A percentile compares a stretch with the other conserved stretches of the same genome.
Evolutionary conservation across 129 eudicot species (phyloP).

Genomic region (Escallonia rubra): DNA sequence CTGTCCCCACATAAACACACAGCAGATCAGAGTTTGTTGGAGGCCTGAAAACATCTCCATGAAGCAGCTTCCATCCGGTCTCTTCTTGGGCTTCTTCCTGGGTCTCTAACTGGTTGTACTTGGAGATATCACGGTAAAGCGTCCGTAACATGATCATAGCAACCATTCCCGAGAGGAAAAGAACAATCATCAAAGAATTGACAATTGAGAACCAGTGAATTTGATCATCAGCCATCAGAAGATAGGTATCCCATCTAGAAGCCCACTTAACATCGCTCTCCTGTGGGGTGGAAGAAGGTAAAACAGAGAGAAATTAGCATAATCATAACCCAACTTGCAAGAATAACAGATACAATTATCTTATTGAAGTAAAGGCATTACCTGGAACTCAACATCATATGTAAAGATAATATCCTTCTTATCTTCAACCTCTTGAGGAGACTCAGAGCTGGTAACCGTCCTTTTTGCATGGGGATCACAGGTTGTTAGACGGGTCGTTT

Average conservation of each 20-base stretch:
- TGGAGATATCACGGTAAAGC: conserved; percentile 55
- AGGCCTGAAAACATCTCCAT: conserved; percentile 62
- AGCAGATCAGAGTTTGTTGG: conserved; percentile 48
- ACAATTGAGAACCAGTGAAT: conserved; percentile 45
- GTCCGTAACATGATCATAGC: conserved; percentile 68
- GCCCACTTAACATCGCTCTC: conserved; percentile 52
- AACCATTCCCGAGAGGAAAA: conserved; percentile 62
- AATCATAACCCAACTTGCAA: background rate
- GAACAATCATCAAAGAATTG: conserved; percentile 62
- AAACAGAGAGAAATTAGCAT: background rate
- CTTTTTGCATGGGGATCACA: conserved; percentile 53
- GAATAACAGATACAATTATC: background rate
- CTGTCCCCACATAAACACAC: conserved; percentile 55
- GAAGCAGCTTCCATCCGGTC: conserved; percentile 56
- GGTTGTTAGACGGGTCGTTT: conserved; percentile 31
- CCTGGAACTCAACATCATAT: conserved; percentile 49
- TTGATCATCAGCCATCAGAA: conserved; percentile 44
- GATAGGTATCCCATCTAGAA: conserved; percentile 53
- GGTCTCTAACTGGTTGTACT: conserved; percentile 50
- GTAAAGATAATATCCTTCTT: conserved; percentile 48
- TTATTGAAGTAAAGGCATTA: conserved; percentile 6
- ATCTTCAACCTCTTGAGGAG: conserved; percentile 51
- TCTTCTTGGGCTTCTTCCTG: conserved; percentile 62
- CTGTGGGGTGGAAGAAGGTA: conserved; percentile 15
- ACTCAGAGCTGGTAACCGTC: conserved; percentile 30